phyloP scores from a whole-genome alignment of 2,329 filamentous ascomycete species.

The Botrytis hyacinthi region DNA sequence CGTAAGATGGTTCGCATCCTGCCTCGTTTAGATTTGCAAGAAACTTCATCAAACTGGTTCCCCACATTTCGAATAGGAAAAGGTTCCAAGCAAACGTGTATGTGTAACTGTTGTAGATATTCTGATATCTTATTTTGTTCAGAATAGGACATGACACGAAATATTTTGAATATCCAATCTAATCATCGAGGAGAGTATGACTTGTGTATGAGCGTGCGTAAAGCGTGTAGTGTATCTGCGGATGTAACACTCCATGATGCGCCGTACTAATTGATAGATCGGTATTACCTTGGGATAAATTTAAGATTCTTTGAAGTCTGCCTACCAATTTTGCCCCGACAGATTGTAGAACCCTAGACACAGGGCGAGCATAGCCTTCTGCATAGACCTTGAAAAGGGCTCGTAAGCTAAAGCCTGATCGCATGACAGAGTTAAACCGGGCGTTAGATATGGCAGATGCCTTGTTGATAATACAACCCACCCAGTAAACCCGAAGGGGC shows the following conservation, averaged over 20 bases:
- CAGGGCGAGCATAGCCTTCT: conserved; percentile 4
- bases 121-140: not conserved
- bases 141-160: not conserved
- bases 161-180: not conserved
- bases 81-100: no score
- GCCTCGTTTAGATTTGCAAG: not conserved
- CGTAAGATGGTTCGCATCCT: conserved; percentile 9
- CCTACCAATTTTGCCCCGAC: not conserved
- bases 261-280: not conserved
- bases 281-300: not conserved
- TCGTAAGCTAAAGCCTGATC: conserved; percentile 15
- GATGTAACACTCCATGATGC: not conserved
- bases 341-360: conserved; percentile 4
- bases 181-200: not conserved
- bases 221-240: not conserved
- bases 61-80: not conserved
- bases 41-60: not conserved
- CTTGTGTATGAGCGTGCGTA: not conserved
- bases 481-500: not conserved
- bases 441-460: not conserved
- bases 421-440: conserved; percentile 12
- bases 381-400: not conserved
- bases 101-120: not conserved
- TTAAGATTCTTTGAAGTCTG: not conserved
- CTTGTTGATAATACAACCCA: not conserved